Evolutionary conservation across 441 rosid genomes (phyloP).

Genomic region (Hypseocharis bilobata): DNA sequence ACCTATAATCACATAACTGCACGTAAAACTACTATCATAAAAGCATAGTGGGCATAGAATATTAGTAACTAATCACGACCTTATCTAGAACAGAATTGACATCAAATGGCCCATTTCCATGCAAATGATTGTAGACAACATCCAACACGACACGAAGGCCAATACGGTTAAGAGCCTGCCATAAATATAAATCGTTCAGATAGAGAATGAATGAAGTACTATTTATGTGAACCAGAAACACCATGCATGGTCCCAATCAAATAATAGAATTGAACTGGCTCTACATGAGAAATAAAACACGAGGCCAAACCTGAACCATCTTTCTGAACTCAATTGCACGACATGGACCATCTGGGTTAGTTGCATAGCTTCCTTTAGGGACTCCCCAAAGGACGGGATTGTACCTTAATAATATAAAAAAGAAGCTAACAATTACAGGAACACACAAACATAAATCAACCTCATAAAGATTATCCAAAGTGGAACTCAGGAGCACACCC

Average conservation of each 20-base stretch:
- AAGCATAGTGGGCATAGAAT: conserved; percentile 8
- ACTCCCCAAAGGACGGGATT: conserved; percentile 96
- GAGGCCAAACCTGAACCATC: conserved; percentile 75
- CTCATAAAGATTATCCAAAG: conserved; percentile 9
- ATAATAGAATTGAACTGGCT: conserved; percentile 8
- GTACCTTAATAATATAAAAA: conserved; percentile 44
- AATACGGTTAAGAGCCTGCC: conserved; percentile 56
- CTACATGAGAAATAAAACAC: conserved; percentile 4
- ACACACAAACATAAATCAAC: conserved; percentile 15
- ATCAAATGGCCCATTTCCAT: conserved; percentile 72
- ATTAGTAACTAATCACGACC: conserved; percentile 35
- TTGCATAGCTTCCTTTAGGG: conserved; percentile 97
- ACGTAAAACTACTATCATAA: conserved; percentile 2
- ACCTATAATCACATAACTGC: background rate
- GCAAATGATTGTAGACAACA: conserved; percentile 92
- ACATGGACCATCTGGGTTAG: conserved; percentile 60
- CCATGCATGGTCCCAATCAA: conserved; percentile 11
- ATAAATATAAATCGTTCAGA: conserved; percentile 17
- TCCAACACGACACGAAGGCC: conserved; percentile 79
- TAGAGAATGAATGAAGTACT: conserved; percentile 7
- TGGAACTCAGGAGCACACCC: conserved; percentile 70
- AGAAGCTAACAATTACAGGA: conserved; percentile 14
- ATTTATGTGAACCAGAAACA: background rate
- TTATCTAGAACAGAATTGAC: conserved; percentile 84
- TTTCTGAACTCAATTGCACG: conserved; percentile 75